Evolutionary conservation across 495 filamentous ascomycete species (phyloP).

Genomic region (Podospora anserina): DNA sequence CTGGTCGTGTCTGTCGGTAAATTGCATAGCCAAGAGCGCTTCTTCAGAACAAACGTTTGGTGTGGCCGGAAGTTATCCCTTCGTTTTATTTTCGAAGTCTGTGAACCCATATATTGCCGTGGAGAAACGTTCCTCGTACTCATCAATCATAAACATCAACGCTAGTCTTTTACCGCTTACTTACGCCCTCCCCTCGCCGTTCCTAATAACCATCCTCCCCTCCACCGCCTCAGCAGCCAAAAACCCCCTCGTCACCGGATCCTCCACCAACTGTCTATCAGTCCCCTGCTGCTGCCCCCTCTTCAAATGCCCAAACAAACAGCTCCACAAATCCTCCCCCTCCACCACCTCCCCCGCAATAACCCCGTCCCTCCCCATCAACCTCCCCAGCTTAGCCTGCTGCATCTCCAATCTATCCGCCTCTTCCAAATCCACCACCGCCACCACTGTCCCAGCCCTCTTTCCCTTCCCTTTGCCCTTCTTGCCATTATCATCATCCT

Average conservation of each 20-base stretch:
- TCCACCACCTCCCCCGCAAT: constrained; percentile 78
- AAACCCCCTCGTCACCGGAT: constrained; percentile 26
- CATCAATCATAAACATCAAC: no score
- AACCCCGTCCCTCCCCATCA: constrained; percentile 62
- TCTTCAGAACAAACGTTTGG: neutral
- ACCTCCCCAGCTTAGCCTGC: constrained; percentile 58
- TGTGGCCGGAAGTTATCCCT: no score
- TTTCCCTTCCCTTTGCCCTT: constrained; percentile 26
- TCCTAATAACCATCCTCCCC: constrained; percentile 11
- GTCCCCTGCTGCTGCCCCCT: constrained; percentile 16
- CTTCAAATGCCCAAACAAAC: constrained; percentile 66
- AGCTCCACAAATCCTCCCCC: constrained; percentile 81
- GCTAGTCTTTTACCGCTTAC: no score
- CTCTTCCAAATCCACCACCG: constrained; percentile 59
- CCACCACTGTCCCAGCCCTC: constrained; percentile 31
- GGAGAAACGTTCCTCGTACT: no score
- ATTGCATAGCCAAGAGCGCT: neutral
- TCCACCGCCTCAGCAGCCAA: constrained; percentile 35
- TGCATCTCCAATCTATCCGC: constrained; percentile 83
- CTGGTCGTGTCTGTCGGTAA: neutral
- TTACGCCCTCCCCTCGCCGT: neutral
- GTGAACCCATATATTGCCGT: no score
- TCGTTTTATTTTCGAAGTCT: no score
- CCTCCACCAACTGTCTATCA: constrained; percentile 8
- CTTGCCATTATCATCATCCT: constrained; percentile 17